Base-by-base conservation (phyloP, 106 monocot genomes). In the Vanilla planifolia region DNA sequence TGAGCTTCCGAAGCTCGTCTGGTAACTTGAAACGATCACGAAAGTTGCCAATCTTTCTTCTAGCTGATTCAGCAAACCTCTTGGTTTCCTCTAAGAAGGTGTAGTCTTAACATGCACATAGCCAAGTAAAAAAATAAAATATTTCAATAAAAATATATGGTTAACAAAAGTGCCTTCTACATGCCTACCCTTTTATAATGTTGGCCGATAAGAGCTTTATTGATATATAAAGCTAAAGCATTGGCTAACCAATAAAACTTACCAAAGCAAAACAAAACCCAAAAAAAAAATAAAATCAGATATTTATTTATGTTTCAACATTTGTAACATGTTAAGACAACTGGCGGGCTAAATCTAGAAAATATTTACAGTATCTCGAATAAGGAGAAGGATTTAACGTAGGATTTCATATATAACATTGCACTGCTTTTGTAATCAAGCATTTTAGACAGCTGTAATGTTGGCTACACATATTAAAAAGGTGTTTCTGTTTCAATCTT, bases 51-150 rank as follows among this genome's bases (percentile, higher is more conserved):
- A 59, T 45, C 69, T 63, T 51, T 48, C 89, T 69, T 1, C 60
- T 77, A 0, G 94, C 89, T 0, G 83, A 68, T 19, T 95, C 94
- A 22, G 80, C 43, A 2, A 65, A 68, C 59, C 83, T 67, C 61
- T 78, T 86, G 11, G 89, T 73, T 44, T 95, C 94, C 80, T 95
- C 94, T 43, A 95, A 51, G 39, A 95, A 77, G 46, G 58, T 71
- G 66, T 83, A 95, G 72, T 95, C 94, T 95, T 71, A 20, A n/a
- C 10, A 14, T 3, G 24, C 3, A 28, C 53, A 53, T 20, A 57
- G 11, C 34, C n/a, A 57, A 57, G 5, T 57, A 57, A 55, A 57
- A 57, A 3, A 8, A 57, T 3, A 57, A 19, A 57, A 0, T 35
- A 57, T 35, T 57, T 35, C 35, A 33, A 36, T 53, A 20, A 2